Conservation (phyloP, 371 early-diverging fungal genomes). For the Mucor piriformis region DNA sequence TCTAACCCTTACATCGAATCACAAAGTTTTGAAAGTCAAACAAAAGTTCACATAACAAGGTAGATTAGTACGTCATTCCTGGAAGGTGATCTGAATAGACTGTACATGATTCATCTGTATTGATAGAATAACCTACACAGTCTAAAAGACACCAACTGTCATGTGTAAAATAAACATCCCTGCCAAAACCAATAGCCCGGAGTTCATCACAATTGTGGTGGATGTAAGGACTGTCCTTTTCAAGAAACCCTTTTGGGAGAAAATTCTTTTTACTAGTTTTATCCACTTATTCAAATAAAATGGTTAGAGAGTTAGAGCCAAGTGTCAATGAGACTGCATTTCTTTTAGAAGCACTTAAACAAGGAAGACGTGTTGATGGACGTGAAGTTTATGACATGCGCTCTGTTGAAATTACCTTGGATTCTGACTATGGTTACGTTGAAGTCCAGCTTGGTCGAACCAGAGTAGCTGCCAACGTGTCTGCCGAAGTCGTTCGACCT, state of each 20-base stretch:
- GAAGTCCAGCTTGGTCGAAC: conserved; percentile 85
- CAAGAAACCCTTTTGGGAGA: background rate
- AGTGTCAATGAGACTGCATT: conserved; percentile 30
- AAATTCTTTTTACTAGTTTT: conserved; percentile 5
- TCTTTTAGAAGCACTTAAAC: conserved; percentile 22
- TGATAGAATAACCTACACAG: too few relatives aligned
- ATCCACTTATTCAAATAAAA: conserved; percentile 1
- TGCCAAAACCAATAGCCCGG: too few relatives aligned
- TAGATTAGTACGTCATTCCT: too few relatives aligned
- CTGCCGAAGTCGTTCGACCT: conserved; percentile 89
- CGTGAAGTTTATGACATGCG: conserved; percentile 81
- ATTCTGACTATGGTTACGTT: conserved; percentile 75
- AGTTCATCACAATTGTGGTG: too few relatives aligned
- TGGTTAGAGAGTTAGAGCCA: conserved; percentile 28
- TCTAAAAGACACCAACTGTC: too few relatives aligned
- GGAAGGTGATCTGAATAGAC: too few relatives aligned
- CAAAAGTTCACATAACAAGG: too few relatives aligned
- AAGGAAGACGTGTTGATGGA: conserved; percentile 63
- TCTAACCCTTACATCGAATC: too few relatives aligned
- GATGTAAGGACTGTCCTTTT: too few relatives aligned
- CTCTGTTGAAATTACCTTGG: conserved; percentile 67
- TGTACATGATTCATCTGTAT: too few relatives aligned
- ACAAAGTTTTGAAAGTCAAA: too few relatives aligned
- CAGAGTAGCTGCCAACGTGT: conserved; percentile 83
- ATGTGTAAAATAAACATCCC: too few relatives aligned